Conservation (phyloP, 2,329 filamentous ascomycete genomes). For the Aspergillus pseudotamarii region DNA sequence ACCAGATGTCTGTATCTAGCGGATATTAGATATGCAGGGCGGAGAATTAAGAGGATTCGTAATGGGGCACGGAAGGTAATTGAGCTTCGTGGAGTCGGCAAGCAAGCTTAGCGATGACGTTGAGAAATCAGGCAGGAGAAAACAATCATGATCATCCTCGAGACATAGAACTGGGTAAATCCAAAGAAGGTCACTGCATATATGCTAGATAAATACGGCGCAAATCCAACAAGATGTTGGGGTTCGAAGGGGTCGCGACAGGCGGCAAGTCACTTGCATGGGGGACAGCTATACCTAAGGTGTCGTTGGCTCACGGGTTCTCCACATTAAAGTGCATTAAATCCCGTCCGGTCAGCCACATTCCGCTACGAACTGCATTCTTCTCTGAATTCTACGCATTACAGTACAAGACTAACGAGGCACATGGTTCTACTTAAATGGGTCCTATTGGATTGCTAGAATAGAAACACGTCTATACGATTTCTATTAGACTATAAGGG, state of each 20-base stretch:
- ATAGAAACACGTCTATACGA: neutral
- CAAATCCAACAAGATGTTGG: neutral
- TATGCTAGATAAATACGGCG: neutral
- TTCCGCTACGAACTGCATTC: constrained; percentile 5
- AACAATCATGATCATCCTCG: constrained; percentile 29
- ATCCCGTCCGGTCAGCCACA: constrained; percentile 18
- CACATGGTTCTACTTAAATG: neutral
- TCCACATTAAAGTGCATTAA: constrained; percentile 6
- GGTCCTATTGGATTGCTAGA: neutral
- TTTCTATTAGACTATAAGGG: constrained; percentile 1
- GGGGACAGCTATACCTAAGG: constrained; percentile 6
- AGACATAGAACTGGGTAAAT: neutral
- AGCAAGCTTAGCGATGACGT: constrained; percentile 15
- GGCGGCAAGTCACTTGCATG: constrained; percentile 3
- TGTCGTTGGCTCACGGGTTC: constrained; percentile 10
- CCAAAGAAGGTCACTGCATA: neutral
- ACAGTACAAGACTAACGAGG: neutral
- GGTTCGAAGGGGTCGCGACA: constrained; percentile 2
- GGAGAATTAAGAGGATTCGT: constrained; percentile 9
- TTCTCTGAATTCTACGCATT: neutral
- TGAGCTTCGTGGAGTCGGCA: constrained; percentile 9
- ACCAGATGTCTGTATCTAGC: constrained; percentile 20
- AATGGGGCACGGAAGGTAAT: neutral
- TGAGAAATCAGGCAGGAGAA: constrained; percentile 16
- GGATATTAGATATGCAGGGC: neutral